Conservation (phyloP, 768 basidiomycete species). For the Termitomyces sp. region DNA sequence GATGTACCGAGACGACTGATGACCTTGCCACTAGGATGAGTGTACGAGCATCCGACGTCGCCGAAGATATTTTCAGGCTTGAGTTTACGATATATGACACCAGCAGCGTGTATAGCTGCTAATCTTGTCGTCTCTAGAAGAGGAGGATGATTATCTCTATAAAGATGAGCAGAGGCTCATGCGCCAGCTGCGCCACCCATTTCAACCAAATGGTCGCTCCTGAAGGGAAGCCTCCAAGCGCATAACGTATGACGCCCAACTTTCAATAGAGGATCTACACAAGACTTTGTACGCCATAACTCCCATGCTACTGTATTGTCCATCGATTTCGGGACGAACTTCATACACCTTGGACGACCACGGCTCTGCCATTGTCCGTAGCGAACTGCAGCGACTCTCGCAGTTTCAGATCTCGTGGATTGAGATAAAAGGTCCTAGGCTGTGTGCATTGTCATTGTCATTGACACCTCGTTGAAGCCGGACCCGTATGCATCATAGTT, state of each 20-base stretch:
- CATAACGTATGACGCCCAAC: slow-evolving; percentile 31
- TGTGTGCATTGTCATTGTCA: not conserved
- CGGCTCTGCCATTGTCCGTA: slow-evolving; percentile 8
- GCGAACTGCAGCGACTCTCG: slow-evolving; percentile 10
- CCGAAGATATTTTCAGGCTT: slow-evolving; percentile 65
- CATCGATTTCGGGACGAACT: slow-evolving; percentile 22
- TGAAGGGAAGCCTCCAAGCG: slow-evolving; percentile 30
- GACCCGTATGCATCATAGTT: not conserved
- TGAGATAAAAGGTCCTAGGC: slow-evolving; percentile 25
- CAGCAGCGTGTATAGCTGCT: slow-evolving; percentile 46
- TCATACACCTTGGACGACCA: slow-evolving; percentile 33
- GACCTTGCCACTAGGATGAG: slow-evolving; percentile 7
- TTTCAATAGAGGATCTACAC: slow-evolving; percentile 14
- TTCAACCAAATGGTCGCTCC: slow-evolving; percentile 15
- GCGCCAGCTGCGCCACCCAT: slow-evolving; percentile 38
- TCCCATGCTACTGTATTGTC: slow-evolving; percentile 23
- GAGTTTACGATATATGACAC: slow-evolving; percentile 64
- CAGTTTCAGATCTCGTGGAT: slow-evolving; percentile 19
- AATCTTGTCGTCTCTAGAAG: slow-evolving; percentile 32
- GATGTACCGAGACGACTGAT: slow-evolving; percentile 15
- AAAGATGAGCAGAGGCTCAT: slow-evolving; percentile 1
- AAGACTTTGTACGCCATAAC: slow-evolving; percentile 30
- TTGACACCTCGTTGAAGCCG: not conserved
- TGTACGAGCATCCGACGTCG: slow-evolving; percentile 34
- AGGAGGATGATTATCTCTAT: not conserved